phyloP scores from a whole-genome alignment of 176 grass and related monocot species.

The Puccinellia tenuiflora region DNA sequence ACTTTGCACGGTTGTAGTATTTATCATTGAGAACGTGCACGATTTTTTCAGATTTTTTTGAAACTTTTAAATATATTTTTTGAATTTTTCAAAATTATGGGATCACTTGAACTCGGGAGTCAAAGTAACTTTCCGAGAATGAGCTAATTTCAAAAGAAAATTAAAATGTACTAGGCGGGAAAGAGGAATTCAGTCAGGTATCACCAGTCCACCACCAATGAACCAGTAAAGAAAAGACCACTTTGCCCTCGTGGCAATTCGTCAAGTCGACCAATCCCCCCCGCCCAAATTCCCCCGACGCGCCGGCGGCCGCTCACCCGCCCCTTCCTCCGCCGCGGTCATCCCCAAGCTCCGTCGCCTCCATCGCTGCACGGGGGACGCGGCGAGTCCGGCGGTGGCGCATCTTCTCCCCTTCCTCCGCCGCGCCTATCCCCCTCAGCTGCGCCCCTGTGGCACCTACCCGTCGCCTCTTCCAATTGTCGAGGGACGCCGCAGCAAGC shows the following conservation, averaged over 20 bases:
- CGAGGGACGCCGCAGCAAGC: background rate
- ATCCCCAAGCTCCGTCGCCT: background rate
- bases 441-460: background rate
- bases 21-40: too few species aligned
- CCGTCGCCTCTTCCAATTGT: background rate
- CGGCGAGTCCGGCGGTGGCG: background rate
- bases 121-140: too few species aligned
- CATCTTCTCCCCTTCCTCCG: background rate
- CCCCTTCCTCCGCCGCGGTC: background rate
- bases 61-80: too few species aligned
- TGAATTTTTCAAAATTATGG: too few species aligned
- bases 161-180: background rate
- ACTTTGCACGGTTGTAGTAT: too few species aligned
- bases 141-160: background rate
- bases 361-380: background rate
- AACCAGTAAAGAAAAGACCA: background rate
- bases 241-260: background rate
- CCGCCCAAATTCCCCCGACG: background rate
- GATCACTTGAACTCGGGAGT: too few species aligned
- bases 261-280: background rate
- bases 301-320: background rate
- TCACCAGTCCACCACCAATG: background rate
- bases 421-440: background rate
- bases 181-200: background rate
- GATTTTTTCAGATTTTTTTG: too few species aligned